Base-by-base conservation (phyloP, 805 yeast species). In the Saturnispora sanitii region DNA sequence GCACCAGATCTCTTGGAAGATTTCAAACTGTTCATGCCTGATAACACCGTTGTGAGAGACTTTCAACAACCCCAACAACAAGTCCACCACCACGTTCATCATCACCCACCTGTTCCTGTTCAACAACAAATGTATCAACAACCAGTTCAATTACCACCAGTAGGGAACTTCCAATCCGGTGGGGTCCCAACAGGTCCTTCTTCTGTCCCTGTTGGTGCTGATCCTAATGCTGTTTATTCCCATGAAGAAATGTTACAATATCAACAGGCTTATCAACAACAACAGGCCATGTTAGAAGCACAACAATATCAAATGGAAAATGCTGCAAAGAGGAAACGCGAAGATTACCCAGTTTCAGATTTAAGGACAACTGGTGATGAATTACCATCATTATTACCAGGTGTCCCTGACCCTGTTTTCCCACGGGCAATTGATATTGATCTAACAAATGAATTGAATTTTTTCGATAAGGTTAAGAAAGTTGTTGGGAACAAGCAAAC, bases 1-100 rank as follows among this genome's bases (percentile, higher is more conserved):
- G 95, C 96, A 11, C 97, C 97, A 1, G 99, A 92, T 55, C 69
- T 92, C 44, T 66, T 92, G 47, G 95, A 87, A 50, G 98, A 94
- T 57, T 92, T 92, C 64, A 87, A 88, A 59, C 88, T 87, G 59
- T 92, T 92, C 58, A 70, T 92, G 60, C 98, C 98, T 2, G 97
- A 90, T 53, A 73, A 81, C 4, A 52, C 62, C 52, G 29, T 62
- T 45, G 41, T 60, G 45, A 44, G 50, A 22, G 65, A 61, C 22
- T 33, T 53, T 42, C 43, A 52, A 45, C 42, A 48, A 41, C 35
- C 48, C 35, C 47, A 50, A 17, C 49, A 32, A 18, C 33, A 27
- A n/a, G 16, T 27, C 7, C 30, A 27, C 16, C 30, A 27, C 16
- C 30, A 48, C 27, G 44, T 41, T 13, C 51, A 49, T 33, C 40